These are phyloP conservation scores for Xylaria sp. DNA, from an alignment of 2,329 filamentous ascomycete species.

Conservation along the genomic window DNA sequence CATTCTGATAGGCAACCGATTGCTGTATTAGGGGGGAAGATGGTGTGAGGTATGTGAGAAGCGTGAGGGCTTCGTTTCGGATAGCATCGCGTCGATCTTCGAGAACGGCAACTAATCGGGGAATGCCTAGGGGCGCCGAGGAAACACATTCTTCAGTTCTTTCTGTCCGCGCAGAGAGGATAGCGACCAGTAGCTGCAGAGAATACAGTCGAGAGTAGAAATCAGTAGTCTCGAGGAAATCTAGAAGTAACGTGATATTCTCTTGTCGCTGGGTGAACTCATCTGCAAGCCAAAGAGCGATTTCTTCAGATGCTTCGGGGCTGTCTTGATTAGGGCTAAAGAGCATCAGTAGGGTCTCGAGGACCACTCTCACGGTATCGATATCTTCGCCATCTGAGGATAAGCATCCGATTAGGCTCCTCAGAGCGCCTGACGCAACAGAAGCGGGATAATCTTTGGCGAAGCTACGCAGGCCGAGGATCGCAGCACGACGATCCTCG, in stretches of 20 bases:
- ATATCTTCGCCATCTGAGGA: slow-evolving; percentile 92
- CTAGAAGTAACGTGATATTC: slow-evolving; percentile 90
- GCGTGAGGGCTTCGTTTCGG: slow-evolving; percentile 85
- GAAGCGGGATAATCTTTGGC: slow-evolving; percentile 96
- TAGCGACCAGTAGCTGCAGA: slow-evolving; percentile 86
- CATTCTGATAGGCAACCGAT: slow-evolving; percentile 93
- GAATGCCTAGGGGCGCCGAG: slow-evolving; percentile 86
- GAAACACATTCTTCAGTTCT: slow-evolving; percentile 95
- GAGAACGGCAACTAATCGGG: slow-evolving; percentile 82
- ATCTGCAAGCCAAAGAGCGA: slow-evolving; percentile 94
- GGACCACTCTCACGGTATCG: slow-evolving; percentile 92
- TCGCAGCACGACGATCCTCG: slow-evolving; percentile 92
- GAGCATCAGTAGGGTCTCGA: slow-evolving; percentile 95
- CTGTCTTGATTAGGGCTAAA: slow-evolving; percentile 79
- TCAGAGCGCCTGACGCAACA: slow-evolving; percentile 90
- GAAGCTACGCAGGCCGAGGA: slow-evolving; percentile 92
- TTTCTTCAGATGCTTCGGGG: slow-evolving; percentile 94
- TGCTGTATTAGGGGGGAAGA: slow-evolving; percentile 91
- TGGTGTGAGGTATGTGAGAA: slow-evolving; percentile 88
- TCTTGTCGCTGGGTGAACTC: slow-evolving; percentile 98
- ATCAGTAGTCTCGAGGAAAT: slow-evolving; percentile 86
- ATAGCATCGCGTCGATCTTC: slow-evolving; percentile 89
- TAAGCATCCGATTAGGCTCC: slow-evolving; percentile 85
- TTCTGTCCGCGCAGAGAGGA: slow-evolving; percentile 85
- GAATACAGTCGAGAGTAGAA: slow-evolving; percentile 94